These are phyloP conservation scores for Pichia sp. DNA, from an alignment of 1,139 yeast genomes.

Conservation along the genomic window DNA sequence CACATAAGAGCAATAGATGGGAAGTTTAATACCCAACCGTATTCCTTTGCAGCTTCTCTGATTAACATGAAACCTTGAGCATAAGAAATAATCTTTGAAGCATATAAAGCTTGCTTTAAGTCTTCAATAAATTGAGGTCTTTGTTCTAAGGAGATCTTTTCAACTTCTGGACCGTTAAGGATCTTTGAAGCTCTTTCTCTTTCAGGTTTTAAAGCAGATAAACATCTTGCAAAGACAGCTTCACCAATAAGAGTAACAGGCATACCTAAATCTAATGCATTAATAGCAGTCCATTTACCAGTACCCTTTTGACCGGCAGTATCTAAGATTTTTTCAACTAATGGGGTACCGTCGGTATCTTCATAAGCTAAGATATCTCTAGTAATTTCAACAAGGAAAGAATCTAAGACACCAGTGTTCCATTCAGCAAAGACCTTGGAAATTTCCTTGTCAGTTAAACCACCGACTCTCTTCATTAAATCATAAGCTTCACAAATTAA, in stretches of 20 bases:
- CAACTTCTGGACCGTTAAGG: constrained; percentile 68
- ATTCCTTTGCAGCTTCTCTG: constrained; percentile 96
- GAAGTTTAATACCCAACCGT: constrained; percentile 95
- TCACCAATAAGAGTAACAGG: constrained; percentile 98
- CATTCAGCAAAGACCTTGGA: constrained; percentile 87
- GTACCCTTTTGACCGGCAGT: constrained; percentile 99
- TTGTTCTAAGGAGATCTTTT: constrained; percentile 55
- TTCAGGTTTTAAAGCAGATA: constrained; percentile 87
- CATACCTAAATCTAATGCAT: constrained; percentile 95
- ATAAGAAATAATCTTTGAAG: constrained; percentile 96
- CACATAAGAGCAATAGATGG: constrained; percentile 99
- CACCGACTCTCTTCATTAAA: constrained; percentile 89
- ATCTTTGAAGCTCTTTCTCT: constrained; percentile 78
- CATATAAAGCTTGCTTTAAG: constrained; percentile 96
- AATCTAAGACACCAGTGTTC: constrained; percentile 97
- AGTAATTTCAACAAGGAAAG: constrained; percentile 94
- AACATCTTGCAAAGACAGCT: constrained; percentile 95
- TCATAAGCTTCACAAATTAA: constrained; percentile 97
- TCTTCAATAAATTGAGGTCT: constrained; percentile 81
- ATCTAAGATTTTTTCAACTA: constrained; percentile 94
- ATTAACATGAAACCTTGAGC: constrained; percentile 99
- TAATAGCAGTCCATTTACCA: constrained; percentile 99
- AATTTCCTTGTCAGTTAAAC: constrained; percentile 84
- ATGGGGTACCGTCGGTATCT: constrained; percentile 86
- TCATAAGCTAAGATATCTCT: constrained; percentile 86